Base-by-base conservation (phyloP, 2,329 filamentous ascomycete species). In the Parasarocladium wereldwijsianum region DNA sequence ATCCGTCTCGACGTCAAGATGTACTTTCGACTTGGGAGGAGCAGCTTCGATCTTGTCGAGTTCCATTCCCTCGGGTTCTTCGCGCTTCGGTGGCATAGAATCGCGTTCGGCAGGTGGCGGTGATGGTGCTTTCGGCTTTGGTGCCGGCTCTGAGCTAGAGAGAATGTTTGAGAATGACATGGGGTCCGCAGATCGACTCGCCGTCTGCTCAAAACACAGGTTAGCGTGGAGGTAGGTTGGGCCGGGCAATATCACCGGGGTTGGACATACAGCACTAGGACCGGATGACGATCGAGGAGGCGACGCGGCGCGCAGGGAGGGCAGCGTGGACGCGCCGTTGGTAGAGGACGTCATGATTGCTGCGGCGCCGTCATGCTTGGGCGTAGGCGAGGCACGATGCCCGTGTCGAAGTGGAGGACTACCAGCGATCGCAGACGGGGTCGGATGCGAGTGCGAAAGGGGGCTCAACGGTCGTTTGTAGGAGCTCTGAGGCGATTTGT, bases 101-200 rank as follows among this genome's bases (percentile, higher is more conserved):
- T 32, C 18, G 13, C 18, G n/a, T 9, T 32, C 29, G 26, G 23
- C 18, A 18, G 43, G 45, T 13, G 56, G 45, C 3, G 58, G 58
- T 18, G 63, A 60, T 24, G 58, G 60, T 9, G 56, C 49, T 40
- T 58, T 65, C 6, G 66, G 62, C 36, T 64, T 64, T 3, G 64
- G 59, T 22, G 70, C 64, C 31, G 79, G 74, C 33, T 84, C 76
- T 32, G 80, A 67, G 40, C 72, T 85, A 4, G 84, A 87, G 24
- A 96, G 75, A 35, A 96, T 92, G 49, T 86, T 94, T 40, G 84
- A 90, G 47, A 96, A 90, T 5, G 86, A 90, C 86, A 94, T 94
- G 31, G 86, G 80, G 49, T 93, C 81, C 34, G 78, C 76, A 23
- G 76, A 66, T 50, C 85, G 75, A 41, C 71, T 74, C 2, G 79